phyloP scores from a whole-genome alignment of 306 rosid species.

The Begonia loranthoides region DNA sequence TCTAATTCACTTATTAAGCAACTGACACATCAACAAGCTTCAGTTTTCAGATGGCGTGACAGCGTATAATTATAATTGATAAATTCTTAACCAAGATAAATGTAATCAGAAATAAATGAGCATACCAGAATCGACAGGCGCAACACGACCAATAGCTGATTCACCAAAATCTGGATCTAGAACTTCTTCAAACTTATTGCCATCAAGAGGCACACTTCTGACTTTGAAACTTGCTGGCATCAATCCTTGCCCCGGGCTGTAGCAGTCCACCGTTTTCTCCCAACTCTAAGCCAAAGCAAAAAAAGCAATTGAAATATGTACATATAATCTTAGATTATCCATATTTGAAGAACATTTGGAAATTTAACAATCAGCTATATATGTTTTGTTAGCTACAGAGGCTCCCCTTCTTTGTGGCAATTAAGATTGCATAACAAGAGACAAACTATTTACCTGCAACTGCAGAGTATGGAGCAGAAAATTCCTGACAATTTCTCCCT shows the following conservation, averaged over 20 bases:
- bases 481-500: slow-evolving; percentile 70
- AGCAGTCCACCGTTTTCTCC: slow-evolving; percentile 97
- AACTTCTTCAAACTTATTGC: slow-evolving; percentile 48
- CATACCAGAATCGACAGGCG: slow-evolving; percentile 95
- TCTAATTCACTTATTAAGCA: not conserved
- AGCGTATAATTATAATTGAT: too few relatives aligned
- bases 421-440: too few relatives aligned
- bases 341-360: too few relatives aligned
- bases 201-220: slow-evolving; percentile 35
- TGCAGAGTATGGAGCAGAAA: slow-evolving; percentile 89
- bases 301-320: too few relatives aligned
- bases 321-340: too few relatives aligned
- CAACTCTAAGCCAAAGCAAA: slow-evolving; percentile 44
- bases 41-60: too few relatives aligned
- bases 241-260: slow-evolving; percentile 96
- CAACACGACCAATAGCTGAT: slow-evolving; percentile 99
- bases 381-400: too few relatives aligned
- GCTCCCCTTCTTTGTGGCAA: too few relatives aligned
- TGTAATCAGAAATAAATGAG: too few relatives aligned
- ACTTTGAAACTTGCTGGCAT: slow-evolving; percentile 99
- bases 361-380: too few relatives aligned
- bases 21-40: too few relatives aligned
- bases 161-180: slow-evolving; percentile 98
- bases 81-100: too few relatives aligned
- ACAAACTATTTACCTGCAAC: slow-evolving; percentile 49